Evolutionary conservation across 1,284 basidiomycete species (phyloP).

Genomic region (Boletus sp.): DNA sequence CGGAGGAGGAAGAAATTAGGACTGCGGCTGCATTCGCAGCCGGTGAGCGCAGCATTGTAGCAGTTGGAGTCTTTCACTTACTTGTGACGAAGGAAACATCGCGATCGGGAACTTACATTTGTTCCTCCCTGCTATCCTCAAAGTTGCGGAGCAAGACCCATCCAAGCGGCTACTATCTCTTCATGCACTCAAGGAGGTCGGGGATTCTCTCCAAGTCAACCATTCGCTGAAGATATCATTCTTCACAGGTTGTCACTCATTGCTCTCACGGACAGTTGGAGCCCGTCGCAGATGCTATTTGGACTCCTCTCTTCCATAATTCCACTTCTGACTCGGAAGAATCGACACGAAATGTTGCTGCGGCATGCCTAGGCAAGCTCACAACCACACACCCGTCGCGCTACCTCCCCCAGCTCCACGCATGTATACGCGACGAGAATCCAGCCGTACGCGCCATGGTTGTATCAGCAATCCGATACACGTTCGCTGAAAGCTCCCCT

Average conservation of each 20-base stretch:
- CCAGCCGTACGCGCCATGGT: constrained; percentile 83
- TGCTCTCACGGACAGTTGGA: constrained; percentile 82
- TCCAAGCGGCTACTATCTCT: constrained; percentile 81
- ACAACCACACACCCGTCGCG: constrained; percentile 87
- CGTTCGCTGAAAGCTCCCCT: constrained; percentile 84
- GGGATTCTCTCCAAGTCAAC: background rate
- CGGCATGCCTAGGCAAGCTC: constrained; percentile 95
- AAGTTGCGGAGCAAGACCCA: constrained; percentile 75
- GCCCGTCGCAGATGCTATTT: constrained; percentile 81
- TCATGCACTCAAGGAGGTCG: constrained; percentile 90
- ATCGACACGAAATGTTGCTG: constrained; percentile 90
- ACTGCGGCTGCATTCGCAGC: constrained; percentile 91
- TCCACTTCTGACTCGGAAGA: constrained; percentile 81
- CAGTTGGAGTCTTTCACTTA: constrained; percentile 6
- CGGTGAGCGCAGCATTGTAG: constrained; percentile 45
- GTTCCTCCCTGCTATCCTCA: constrained; percentile 85
- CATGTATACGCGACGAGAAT: constrained; percentile 68
- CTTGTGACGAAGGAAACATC: constrained; percentile 71
- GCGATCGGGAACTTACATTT: constrained; percentile 86
- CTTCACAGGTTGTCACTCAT: constrained; percentile 80
- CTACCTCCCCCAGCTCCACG: constrained; percentile 91
- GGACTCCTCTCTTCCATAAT: constrained; percentile 88
- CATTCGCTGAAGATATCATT: background rate
- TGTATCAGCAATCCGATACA: constrained; percentile 92
- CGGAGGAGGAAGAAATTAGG: constrained; percentile 80